These are phyloP conservation scores for Hirschioporus abietinus DNA, from an alignment of 768 basidiomycete genomes.

Conservation along the genomic window DNA sequence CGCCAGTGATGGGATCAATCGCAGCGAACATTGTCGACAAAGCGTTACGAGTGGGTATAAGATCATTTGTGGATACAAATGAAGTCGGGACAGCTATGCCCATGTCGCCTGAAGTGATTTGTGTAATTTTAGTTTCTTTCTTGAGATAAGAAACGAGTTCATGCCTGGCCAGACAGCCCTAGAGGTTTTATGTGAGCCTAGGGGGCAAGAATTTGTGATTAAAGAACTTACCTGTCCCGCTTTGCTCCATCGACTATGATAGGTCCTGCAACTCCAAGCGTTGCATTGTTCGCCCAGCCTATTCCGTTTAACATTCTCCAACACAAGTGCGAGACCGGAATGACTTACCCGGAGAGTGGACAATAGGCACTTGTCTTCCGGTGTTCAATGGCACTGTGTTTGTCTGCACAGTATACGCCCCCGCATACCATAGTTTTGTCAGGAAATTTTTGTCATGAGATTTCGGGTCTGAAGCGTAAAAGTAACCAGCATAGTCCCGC, in stretches of 20 bases:
- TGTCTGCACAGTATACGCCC: constrained; percentile 58
- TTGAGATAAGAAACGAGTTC: constrained; percentile 1
- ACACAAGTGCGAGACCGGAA: background rate
- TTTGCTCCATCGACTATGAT: constrained; percentile 61
- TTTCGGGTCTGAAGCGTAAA: constrained; percentile 38
- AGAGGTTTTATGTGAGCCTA: constrained; percentile 13
- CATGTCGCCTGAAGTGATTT: constrained; percentile 42
- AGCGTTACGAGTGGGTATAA: constrained; percentile 50
- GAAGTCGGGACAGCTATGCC: constrained; percentile 56
- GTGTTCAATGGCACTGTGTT: constrained; percentile 48
- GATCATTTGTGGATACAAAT: constrained; percentile 58
- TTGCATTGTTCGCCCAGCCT: constrained; percentile 54
- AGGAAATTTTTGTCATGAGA: constrained; percentile 43
- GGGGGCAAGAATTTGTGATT: constrained; percentile 12
- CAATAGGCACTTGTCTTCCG: constrained; percentile 42
- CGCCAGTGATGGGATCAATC: constrained; percentile 47
- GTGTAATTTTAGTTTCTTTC: background rate
- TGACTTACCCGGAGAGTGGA: constrained; percentile 29
- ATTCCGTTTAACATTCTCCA: constrained; percentile 8
- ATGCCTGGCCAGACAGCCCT: constrained; percentile 56
- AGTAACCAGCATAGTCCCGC: constrained; percentile 47
- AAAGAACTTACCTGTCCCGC: constrained; percentile 39
- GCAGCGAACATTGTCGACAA: constrained; percentile 53
- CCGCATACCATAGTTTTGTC: constrained; percentile 56
- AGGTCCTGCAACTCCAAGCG: constrained; percentile 49